phyloP scores from a whole-genome alignment of 805 yeast genomes.

The Nakazawaea laoshanensis region DNA sequence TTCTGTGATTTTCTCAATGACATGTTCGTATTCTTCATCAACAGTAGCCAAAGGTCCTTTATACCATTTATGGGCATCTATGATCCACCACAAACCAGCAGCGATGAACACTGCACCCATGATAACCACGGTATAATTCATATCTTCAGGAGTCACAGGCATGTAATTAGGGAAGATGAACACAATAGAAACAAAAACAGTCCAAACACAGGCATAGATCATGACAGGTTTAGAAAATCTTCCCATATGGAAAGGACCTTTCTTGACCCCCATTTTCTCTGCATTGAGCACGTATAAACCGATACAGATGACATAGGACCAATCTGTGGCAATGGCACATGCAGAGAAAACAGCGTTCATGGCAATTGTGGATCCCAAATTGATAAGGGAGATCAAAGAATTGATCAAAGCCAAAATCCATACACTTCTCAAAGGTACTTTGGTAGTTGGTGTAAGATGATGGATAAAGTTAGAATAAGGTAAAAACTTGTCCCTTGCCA shows the following conservation, averaged over 20 bases:
- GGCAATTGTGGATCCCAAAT: slow-evolving; percentile 32
- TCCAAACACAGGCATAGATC: slow-evolving; percentile 33
- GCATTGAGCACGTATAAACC: slow-evolving; percentile 32
- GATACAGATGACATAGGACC: slow-evolving; percentile 41
- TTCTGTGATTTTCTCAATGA: slow-evolving; percentile 9
- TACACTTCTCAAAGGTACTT: slow-evolving; percentile 35
- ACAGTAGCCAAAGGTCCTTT: slow-evolving; percentile 44
- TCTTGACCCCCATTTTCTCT: slow-evolving; percentile 34
- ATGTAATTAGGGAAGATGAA: slow-evolving; percentile 43
- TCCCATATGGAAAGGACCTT: slow-evolving; percentile 44
- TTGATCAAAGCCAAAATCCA: slow-evolving; percentile 31
- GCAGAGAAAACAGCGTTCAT: slow-evolving; percentile 48
- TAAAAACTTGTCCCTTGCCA: slow-evolving; percentile 47
- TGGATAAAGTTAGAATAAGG: slow-evolving; percentile 37
- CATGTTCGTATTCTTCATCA: slow-evolving; percentile 23
- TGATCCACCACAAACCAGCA: slow-evolving; percentile 33
- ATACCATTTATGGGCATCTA: slow-evolving; percentile 48
- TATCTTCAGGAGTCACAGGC: slow-evolving; percentile 31
- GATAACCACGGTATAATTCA: slow-evolving; percentile 49
- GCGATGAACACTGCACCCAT: slow-evolving; percentile 30
- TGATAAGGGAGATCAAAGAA: slow-evolving; percentile 36
- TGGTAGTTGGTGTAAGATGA: slow-evolving; percentile 29
- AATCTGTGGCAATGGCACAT: slow-evolving; percentile 41
- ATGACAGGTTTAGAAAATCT: slow-evolving; percentile 30
- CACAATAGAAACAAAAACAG: slow-evolving; percentile 37